Conservation (phyloP, 768 basidiomycete species). For the Austroboletus eburneus region DNA sequence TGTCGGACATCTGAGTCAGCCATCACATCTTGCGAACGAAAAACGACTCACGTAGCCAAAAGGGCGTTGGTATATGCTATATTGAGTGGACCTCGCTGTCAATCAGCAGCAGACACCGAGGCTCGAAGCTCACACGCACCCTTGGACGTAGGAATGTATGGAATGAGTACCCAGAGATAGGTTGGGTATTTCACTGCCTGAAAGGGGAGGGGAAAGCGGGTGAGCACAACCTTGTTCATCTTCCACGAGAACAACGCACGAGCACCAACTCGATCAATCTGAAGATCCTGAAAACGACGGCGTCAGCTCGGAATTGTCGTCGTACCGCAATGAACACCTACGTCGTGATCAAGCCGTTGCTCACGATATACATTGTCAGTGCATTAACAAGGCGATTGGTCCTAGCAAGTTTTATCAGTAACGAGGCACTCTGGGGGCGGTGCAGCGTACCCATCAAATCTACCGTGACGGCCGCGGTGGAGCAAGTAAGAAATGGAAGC, state of each 20-base stretch:
- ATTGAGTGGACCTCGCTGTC: neutral
- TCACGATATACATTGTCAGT: neutral
- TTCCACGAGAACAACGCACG: neutral
- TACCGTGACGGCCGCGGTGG: neutral
- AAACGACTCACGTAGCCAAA: slow-evolving; percentile 1
- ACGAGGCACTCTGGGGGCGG: neutral
- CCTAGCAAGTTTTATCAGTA: neutral
- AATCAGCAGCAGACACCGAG: neutral
- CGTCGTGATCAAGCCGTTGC: slow-evolving; percentile 1
- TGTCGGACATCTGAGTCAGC: neutral
- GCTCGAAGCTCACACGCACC: neutral
- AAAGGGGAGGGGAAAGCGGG: neutral
- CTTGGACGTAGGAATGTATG: neutral
- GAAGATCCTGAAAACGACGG: neutral
- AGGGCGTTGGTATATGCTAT: slow-evolving; percentile 2
- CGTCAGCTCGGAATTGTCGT: neutral
- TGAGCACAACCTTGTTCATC: neutral
- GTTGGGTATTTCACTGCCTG: neutral
- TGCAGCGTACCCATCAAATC: neutral
- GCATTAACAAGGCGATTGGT: neutral
- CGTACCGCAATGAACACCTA: neutral
- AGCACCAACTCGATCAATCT: neutral
- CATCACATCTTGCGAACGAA: neutral
- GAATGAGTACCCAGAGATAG: neutral
- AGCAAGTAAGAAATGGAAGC: neutral